A percentile compares a stretch with the other conserved stretches of the same genome.
Evolutionary conservation across 2,329 filamentous ascomycete species (phyloP).

Genomic region (Bipolaris bicolor): DNA sequence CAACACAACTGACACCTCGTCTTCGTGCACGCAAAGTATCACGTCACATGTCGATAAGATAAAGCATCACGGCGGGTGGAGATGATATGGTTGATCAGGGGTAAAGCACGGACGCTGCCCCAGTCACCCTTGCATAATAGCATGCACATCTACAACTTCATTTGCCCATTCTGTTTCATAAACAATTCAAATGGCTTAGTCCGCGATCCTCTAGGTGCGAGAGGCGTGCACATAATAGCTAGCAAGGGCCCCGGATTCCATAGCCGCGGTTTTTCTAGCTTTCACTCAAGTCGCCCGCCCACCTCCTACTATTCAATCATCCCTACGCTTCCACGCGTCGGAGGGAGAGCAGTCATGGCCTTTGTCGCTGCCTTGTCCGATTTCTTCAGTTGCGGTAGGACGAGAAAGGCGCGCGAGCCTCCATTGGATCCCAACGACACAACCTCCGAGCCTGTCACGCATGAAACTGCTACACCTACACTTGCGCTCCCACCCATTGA

Average conservation of each 20-base stretch:
- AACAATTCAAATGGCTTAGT: constrained; percentile 7
- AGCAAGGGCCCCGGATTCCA: background rate
- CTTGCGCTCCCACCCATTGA: constrained; percentile 1
- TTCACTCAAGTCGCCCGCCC: constrained; percentile 7
- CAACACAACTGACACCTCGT: no score
- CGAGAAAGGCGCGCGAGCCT: constrained; percentile 14
- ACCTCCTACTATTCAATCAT: constrained; percentile 7
- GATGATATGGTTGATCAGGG: constrained; percentile 16
- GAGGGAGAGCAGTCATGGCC: constrained; percentile 15
- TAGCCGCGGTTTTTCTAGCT: constrained; percentile 6
- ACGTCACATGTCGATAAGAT: constrained; percentile 12
- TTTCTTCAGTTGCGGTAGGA: constrained; percentile 15
- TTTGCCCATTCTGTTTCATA: constrained; percentile 15
- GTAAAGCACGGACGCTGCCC: constrained; percentile 8
- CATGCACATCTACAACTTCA: constrained; percentile 8
- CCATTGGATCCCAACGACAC: constrained; percentile 5
- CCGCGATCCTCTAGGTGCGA: background rate
- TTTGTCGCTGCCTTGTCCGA: constrained; percentile 14
- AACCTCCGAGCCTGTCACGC: constrained; percentile 3
- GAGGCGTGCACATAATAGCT: constrained; percentile 12
- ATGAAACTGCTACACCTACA: constrained; percentile 8
- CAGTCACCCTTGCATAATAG: constrained; percentile 1
- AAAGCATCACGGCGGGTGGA: constrained; percentile 5
- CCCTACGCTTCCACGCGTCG: constrained; percentile 8
- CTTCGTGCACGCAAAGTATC: background rate